Evolutionary conservation across 1,139 yeast genomes (phyloP), one percentile per base, ranked within the genome.

Genomic region (Candida tropicalis): DNA sequence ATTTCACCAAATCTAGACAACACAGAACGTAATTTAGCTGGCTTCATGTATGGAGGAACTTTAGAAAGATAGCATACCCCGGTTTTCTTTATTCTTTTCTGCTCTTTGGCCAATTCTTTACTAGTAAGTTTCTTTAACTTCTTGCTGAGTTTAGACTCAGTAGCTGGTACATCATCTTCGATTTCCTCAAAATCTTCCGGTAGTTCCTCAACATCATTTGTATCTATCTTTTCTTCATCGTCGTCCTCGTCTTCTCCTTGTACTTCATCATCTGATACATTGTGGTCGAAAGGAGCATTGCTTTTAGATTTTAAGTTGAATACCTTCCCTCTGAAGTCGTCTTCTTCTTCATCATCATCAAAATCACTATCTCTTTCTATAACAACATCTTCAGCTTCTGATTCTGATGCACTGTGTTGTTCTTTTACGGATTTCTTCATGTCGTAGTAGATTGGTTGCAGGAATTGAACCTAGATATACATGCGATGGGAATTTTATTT

Each of bases 41-140:
- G 99, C 59, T 90, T 90, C 99, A 93, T 95, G 59, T 87, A 93
- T 25, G 99, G 99, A 0, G 99, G 99, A 8, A 95, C 79, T 45
- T 85, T 76, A 0, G 98, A 90, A 4, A 93, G 66, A 56, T 93
- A 95, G 18, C 96, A 84, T 2, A 95, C 97, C 2, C 99, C 99
- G 0, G 97, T 82, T 56, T 79, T 85, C 52, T 80, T 79, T 29
- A 81, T 74, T 52, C 77, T 77, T 52, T 75, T 77, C 50, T 79
- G 75, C 46, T 80, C 81, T 58, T 82, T 77, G 11, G 63, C 78
- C n/a, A 81, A 60, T 51, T 80, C 79, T 43, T 74, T 73, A 2
- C 80, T 73, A 0, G 82, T 70, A 12, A 85, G 58, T 47, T 70
- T 71, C 50, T 81, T 73, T 29, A 81, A 66, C 51, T 73, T 74